Conservation (phyloP, 2,329 filamentous ascomycete genomes). For the Hirsutella thompsonii region DNA sequence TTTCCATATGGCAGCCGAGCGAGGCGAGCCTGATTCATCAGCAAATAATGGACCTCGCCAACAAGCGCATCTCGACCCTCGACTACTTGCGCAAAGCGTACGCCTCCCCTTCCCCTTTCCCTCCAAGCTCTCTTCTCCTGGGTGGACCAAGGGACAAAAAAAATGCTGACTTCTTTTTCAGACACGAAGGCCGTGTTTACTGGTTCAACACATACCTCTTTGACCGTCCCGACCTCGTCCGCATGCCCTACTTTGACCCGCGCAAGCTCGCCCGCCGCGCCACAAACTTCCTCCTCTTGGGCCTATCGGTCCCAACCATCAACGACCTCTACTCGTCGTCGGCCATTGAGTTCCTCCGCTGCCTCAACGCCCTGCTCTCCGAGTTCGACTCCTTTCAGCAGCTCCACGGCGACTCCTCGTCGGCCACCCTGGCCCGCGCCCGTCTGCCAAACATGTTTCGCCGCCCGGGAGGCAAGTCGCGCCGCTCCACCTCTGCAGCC, state of each 20-base stretch:
- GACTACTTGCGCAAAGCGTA: slow-evolving; percentile 90
- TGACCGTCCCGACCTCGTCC: slow-evolving; percentile 64
- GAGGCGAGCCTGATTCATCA: slow-evolving; percentile 39
- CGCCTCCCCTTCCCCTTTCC: slow-evolving; percentile 19
- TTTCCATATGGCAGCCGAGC: slow-evolving; percentile 22
- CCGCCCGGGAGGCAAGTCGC: slow-evolving; percentile 45
- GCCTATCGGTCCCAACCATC: slow-evolving; percentile 79
- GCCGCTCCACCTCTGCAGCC: slow-evolving; percentile 37
- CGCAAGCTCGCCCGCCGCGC: slow-evolving; percentile 80
- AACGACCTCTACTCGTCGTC: slow-evolving; percentile 76
- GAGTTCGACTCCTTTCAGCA: slow-evolving; percentile 94
- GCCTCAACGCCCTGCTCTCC: slow-evolving; percentile 69
- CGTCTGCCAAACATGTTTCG: slow-evolving; percentile 78
- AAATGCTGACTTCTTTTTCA: slow-evolving; percentile 19
- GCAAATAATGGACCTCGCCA: slow-evolving; percentile 71
- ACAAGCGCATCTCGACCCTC: slow-evolving; percentile 86
- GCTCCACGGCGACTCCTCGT: slow-evolving; percentile 61
- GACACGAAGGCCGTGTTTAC: slow-evolving; percentile 86
- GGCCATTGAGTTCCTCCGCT: slow-evolving; percentile 74
- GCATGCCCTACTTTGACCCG: slow-evolving; percentile 75
- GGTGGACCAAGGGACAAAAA: no score
- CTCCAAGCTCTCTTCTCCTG: neutral
- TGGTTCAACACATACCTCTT: slow-evolving; percentile 98
- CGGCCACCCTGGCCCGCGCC: slow-evolving; percentile 58
- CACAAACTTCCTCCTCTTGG: slow-evolving; percentile 86